Percentiles rank a stretch among this genome's conserved stretches.
Evolutionary conservation across 345 rosid species (phyloP).

Genomic region (Bruguiera sexangula): DNA sequence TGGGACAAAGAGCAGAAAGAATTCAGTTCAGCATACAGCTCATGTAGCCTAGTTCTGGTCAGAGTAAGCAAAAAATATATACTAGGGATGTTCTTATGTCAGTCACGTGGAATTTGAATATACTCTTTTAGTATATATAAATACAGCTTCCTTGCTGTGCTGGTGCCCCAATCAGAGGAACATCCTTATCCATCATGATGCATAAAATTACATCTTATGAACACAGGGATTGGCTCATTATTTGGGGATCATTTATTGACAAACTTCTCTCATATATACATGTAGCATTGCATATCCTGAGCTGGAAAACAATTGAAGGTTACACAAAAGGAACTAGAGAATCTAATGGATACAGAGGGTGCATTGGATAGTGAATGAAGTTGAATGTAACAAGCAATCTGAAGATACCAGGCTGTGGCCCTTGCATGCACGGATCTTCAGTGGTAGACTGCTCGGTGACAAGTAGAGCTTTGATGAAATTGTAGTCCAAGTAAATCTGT

Average conservation of each 20-base stretch:
- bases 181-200: too few relatives aligned
- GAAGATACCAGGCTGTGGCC: slow-evolving; percentile 85
- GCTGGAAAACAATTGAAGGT: neutral
- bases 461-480: slow-evolving; percentile 85
- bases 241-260: neutral
- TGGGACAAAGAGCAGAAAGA: slow-evolving; percentile 14
- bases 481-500: slow-evolving; percentile 68
- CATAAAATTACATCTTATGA: too few relatives aligned
- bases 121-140: too few relatives aligned
- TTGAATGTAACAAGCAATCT: neutral
- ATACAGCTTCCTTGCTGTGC: too few relatives aligned
- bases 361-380: neutral
- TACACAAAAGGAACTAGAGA: neutral
- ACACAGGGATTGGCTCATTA: too few relatives aligned
- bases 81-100: too few relatives aligned
- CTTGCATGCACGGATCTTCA: slow-evolving; percentile 94
- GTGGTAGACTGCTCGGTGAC: slow-evolving; percentile 88
- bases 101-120: too few relatives aligned
- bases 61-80: neutral
- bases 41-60: neutral
- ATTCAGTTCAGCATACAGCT: slow-evolving; percentile 2
- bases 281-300: slow-evolving; percentile 1
- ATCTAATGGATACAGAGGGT: neutral
- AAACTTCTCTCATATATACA: neutral
- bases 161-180: too few relatives aligned